Evolutionary conservation across 805 yeast species (phyloP).

Genomic region (Yamadazyma endophytica): DNA sequence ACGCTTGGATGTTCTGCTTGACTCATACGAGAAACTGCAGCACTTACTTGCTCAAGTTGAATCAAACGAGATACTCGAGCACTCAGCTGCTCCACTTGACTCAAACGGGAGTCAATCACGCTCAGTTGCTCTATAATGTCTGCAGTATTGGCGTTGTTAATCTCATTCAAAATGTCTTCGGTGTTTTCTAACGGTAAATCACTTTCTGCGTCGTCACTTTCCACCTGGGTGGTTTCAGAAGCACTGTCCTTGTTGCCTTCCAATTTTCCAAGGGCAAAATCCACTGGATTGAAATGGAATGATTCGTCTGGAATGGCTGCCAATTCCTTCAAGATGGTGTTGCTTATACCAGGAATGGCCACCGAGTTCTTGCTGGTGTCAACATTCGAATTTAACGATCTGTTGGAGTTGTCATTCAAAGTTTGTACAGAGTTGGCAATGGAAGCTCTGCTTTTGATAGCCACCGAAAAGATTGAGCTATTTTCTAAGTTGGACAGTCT

Average conservation of each 20-base stretch:
- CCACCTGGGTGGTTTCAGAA: constrained; percentile 12
- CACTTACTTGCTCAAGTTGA: no score
- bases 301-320: constrained; percentile 85
- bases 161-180: constrained; percentile 34
- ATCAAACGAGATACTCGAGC: no score
- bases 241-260: constrained; percentile 43
- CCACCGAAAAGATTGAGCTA: constrained; percentile 33
- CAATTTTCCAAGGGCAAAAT: constrained; percentile 68
- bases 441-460: constrained; percentile 14
- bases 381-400: constrained; percentile 1
- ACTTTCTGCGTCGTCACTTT: no score
- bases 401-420: constrained; percentile 6
- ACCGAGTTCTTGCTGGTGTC: constrained; percentile 23
- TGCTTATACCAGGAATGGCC: constrained; percentile 54
- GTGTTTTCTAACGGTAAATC: constrained; percentile 19
- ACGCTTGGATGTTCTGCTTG: no score
- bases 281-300: constrained; percentile 57
- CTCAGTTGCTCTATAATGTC: constrained; percentile 22
- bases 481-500: constrained; percentile 25
- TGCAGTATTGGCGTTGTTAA: constrained; percentile 36
- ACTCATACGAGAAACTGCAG: no score
- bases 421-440: constrained; percentile 8
- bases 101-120: constrained; percentile 10
- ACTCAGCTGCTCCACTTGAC: constrained; percentile 15
- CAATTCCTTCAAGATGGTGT: constrained; percentile 46